phyloP scores from a whole-genome alignment of 2,329 filamentous ascomycete genomes.

The Alternaria sp. region DNA sequence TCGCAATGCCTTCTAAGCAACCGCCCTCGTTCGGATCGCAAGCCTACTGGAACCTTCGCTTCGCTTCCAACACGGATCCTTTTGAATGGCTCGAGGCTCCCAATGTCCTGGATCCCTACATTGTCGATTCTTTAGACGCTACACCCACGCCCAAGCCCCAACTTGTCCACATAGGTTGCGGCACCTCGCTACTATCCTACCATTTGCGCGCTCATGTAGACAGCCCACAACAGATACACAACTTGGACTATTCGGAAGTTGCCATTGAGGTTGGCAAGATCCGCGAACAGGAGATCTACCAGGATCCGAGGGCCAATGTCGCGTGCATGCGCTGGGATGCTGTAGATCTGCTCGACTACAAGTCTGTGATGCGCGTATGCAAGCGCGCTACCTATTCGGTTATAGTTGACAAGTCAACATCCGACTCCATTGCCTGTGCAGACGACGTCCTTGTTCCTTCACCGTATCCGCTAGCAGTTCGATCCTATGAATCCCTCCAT shows the following conservation, averaged over 20 bases:
- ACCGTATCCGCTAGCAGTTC: constrained; percentile 39
- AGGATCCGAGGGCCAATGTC: background rate
- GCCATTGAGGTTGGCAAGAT: constrained; percentile 45
- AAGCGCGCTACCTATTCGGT: constrained; percentile 39
- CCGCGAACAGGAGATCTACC: constrained; percentile 40
- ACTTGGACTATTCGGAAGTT: constrained; percentile 51
- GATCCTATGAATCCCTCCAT: constrained; percentile 5
- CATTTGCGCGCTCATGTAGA: constrained; percentile 47
- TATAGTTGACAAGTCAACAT: constrained; percentile 51
- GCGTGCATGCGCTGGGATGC: constrained; percentile 44
- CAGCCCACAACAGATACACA: constrained; percentile 46
- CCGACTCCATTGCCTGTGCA: constrained; percentile 50
- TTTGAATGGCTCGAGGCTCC: constrained; percentile 53
- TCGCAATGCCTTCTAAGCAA: constrained; percentile 6
- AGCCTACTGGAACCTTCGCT: constrained; percentile 52
- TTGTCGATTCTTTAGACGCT: constrained; percentile 33
- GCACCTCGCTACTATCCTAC: constrained; percentile 50
- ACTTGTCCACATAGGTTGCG: constrained; percentile 52
- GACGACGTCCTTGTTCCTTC: constrained; percentile 43
- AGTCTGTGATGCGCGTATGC: constrained; percentile 39
- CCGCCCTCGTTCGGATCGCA: constrained; percentile 47
- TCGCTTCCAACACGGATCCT: constrained; percentile 42
- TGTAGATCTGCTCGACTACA: constrained; percentile 47
- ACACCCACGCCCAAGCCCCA: constrained; percentile 25
- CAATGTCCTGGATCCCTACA: constrained; percentile 38